phyloP scores from a whole-genome alignment of 345 rosid genomes.

The Populus pruinosa region DNA sequence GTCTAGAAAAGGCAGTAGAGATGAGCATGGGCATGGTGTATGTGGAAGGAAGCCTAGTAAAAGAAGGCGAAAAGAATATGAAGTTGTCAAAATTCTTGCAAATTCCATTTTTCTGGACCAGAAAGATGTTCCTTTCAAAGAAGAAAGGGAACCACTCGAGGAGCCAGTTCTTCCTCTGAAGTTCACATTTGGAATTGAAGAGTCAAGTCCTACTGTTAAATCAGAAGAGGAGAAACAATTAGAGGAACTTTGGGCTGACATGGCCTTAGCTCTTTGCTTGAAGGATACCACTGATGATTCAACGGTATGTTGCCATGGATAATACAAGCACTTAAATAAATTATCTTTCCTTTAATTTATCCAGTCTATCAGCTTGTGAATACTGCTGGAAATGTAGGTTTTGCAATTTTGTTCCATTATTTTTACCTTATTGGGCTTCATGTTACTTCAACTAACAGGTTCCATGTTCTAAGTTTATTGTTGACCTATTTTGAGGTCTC shows the following conservation, averaged over 20 bases:
- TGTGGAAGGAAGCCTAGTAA: not conserved
- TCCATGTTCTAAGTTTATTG: too few species aligned
- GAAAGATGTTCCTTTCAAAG: slow-evolving; percentile 5
- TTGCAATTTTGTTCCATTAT: too few species aligned
- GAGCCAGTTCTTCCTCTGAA: slow-evolving; percentile 29
- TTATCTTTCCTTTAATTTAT: not conserved
- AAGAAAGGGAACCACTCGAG: not conserved
- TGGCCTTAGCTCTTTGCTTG: slow-evolving; percentile 38
- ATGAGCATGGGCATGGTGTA: slow-evolving; percentile 1
- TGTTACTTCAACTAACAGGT: too few species aligned
- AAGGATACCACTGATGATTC: slow-evolving; percentile 17
- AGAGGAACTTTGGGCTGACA: slow-evolving; percentile 54
- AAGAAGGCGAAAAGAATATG: slow-evolving; percentile 8
- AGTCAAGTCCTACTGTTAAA: slow-evolving; percentile 32
- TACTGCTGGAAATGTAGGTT: not conserved
- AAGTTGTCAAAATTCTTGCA: slow-evolving; percentile 20
- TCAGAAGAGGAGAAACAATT: slow-evolving; percentile 47
- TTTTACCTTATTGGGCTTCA: too few species aligned
- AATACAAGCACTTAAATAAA: too few species aligned
- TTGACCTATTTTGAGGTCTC: too few species aligned
- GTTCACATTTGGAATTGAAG: slow-evolving; percentile 42
- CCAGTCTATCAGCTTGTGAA: not conserved
- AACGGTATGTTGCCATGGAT: slow-evolving; percentile 21
- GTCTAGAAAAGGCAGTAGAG: too few species aligned
- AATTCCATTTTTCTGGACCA: slow-evolving; percentile 21